phyloP scores from a whole-genome alignment of 352 stramenopile species.

The Pythium folliculosum region DNA sequence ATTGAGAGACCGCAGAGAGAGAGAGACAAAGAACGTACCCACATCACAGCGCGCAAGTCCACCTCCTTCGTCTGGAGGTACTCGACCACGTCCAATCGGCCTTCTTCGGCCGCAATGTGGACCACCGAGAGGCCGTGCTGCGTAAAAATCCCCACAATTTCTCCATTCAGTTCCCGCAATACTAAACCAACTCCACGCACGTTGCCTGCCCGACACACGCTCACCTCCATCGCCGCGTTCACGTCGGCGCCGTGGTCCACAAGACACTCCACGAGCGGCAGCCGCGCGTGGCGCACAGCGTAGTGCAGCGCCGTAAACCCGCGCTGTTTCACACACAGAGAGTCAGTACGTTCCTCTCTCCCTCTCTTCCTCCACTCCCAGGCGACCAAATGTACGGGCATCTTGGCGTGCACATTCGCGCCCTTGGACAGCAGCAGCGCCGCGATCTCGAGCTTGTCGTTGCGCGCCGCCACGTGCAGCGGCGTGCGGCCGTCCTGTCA shows the following conservation, averaged over 20 bases:
- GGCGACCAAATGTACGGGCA: slow-evolving; percentile 11
- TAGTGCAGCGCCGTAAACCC: slow-evolving; percentile 25
- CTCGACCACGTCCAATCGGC: slow-evolving; percentile 8
- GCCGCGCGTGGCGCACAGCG: slow-evolving; percentile 15
- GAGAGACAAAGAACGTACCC: background rate
- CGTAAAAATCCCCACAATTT: background rate
- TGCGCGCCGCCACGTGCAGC: slow-evolving; percentile 18
- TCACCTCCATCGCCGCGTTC: slow-evolving; percentile 17
- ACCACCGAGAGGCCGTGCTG: slow-evolving; percentile 9
- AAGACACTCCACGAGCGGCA: slow-evolving; percentile 12
- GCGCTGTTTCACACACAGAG: background rate
- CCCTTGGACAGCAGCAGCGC: slow-evolving; percentile 17
- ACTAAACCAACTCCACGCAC: too few species aligned
- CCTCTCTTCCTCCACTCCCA: background rate
- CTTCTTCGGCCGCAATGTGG: slow-evolving; percentile 8
- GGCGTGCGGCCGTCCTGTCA: slow-evolving; percentile 14
- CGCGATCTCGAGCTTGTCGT: slow-evolving; percentile 16
- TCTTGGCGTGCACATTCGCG: slow-evolving; percentile 13
- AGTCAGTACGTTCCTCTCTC: too few species aligned
- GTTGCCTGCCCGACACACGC: background rate
- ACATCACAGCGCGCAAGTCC: background rate
- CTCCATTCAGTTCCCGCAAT: too few species aligned
- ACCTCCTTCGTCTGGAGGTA: background rate
- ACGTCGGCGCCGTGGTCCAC: slow-evolving; percentile 21
- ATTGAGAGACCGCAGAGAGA: background rate